These are phyloP conservation scores for Flaveria floridana DNA, from an alignment of 140 eudicot genomes.

Conservation along the genomic window DNA sequence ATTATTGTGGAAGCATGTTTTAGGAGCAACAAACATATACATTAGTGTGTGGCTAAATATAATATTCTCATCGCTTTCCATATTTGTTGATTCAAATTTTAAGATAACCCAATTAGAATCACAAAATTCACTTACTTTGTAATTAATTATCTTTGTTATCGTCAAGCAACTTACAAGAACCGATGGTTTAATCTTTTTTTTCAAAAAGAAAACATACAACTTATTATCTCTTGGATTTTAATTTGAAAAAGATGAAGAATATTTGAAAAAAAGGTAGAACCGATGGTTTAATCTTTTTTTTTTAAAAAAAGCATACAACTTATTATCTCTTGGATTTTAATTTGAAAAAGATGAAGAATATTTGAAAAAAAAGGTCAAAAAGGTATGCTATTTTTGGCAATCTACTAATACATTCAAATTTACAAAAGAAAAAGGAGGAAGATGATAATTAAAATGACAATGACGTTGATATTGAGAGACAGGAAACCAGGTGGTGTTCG, in stretches of 20 bases:
- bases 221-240: background rate
- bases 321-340: background rate
- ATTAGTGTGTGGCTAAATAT: no score
- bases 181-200: background rate
- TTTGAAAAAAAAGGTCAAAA: background rate
- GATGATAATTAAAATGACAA: background rate
- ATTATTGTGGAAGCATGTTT: no score
- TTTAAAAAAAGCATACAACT: background rate
- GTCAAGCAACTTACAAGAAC: background rate
- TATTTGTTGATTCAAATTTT: no score
- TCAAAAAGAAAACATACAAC: background rate
- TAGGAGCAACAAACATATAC: background rate
- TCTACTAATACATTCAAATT: constrained; percentile 26
- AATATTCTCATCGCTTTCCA: no score
- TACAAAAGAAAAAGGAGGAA: background rate
- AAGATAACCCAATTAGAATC: no score
- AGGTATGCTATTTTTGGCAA: constrained; percentile 22
- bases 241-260: no score
- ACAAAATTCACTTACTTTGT: background rate
- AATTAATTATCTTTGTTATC: background rate
- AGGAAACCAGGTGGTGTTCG: constrained; percentile 31
- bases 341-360: no score
- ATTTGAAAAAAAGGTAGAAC: background rate
- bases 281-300: background rate
- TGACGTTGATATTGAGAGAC: constrained; percentile 12